A percentile compares a stretch with the other conserved stretches of the same genome.
phyloP scores from a whole-genome alignment of 352 stramenopile species.

The Plasmopara muralis region DNA sequence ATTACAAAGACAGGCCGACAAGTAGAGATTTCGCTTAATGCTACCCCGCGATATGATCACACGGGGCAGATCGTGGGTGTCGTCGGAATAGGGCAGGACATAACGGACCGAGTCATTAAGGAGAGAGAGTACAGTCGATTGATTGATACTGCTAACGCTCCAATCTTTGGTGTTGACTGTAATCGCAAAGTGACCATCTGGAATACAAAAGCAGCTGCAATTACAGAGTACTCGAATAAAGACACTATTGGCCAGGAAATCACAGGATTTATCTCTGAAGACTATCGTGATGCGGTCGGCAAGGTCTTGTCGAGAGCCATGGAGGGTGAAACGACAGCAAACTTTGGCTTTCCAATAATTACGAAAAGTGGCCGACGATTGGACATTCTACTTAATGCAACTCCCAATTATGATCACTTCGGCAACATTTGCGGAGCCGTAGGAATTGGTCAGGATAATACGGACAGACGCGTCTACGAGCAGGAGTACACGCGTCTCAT shows the following conservation, averaged over 20 bases:
- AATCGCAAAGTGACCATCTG: constrained; percentile 85
- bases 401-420: constrained; percentile 57
- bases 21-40: constrained; percentile 75
- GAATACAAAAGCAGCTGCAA: constrained; percentile 89
- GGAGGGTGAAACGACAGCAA: constrained; percentile 53
- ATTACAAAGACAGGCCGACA: constrained; percentile 69
- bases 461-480: constrained; percentile 74
- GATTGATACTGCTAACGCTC: constrained; percentile 78
- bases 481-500: constrained; percentile 84
- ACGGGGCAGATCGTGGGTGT: constrained; percentile 57
- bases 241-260: constrained; percentile 82
- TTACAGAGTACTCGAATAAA: constrained; percentile 85
- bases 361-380: constrained; percentile 62
- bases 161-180: constrained; percentile 79
- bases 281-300: constrained; percentile 57
- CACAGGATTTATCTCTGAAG: constrained; percentile 56
- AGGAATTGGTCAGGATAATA: constrained; percentile 78
- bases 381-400: constrained; percentile 79
- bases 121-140: constrained; percentile 78
- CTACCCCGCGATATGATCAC: constrained; percentile 57
- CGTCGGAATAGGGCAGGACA: constrained; percentile 79
- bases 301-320: constrained; percentile 62
- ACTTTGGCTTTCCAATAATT: constrained; percentile 82
- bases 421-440: constrained; percentile 72
- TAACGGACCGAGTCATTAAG: constrained; percentile 69